A percentile compares a stretch with the other conserved stretches of the same genome.
Conservation (phyloP, 768 basidiomycete genomes). For the Suillus brevipes region DNA sequence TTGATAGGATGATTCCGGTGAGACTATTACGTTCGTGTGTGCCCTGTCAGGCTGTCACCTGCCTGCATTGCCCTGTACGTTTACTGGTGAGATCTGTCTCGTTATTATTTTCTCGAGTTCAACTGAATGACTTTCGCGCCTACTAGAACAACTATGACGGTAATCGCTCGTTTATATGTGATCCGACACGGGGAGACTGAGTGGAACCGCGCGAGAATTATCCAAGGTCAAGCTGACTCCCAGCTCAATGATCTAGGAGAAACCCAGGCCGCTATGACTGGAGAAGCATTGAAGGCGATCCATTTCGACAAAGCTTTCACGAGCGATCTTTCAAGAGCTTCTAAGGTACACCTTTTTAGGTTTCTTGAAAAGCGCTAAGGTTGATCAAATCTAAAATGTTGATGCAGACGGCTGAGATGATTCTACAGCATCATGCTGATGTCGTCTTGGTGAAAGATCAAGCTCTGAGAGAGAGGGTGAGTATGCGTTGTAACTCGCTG, state of each 20-base stretch:
- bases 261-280: conserved; percentile 60
- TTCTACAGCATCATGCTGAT: conserved; percentile 53
- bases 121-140: neutral
- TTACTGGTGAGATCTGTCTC: neutral
- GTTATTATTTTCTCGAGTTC: neutral
- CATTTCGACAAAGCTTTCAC: conserved; percentile 61
- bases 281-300: conserved; percentile 51
- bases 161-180: conserved; percentile 48
- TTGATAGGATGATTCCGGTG: neutral
- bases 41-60: neutral
- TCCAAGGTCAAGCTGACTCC: conserved; percentile 79
- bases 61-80: neutral
- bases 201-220: conserved; percentile 58
- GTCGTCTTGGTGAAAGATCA: conserved; percentile 43
- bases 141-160: neutral
- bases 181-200: conserved; percentile 81
- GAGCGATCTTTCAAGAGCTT: conserved; percentile 73
- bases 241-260: conserved; percentile 62
- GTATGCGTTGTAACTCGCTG: conserved; percentile 2
- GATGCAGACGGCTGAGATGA: conserved; percentile 64
- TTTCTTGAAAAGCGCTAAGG: neutral
- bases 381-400: neutral
- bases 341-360: conserved; percentile 30
- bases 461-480: conserved; percentile 66
- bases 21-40: neutral